phyloP scores from a whole-genome alignment of 106 monocot genomes.

The Dendrobium catenatum region DNA sequence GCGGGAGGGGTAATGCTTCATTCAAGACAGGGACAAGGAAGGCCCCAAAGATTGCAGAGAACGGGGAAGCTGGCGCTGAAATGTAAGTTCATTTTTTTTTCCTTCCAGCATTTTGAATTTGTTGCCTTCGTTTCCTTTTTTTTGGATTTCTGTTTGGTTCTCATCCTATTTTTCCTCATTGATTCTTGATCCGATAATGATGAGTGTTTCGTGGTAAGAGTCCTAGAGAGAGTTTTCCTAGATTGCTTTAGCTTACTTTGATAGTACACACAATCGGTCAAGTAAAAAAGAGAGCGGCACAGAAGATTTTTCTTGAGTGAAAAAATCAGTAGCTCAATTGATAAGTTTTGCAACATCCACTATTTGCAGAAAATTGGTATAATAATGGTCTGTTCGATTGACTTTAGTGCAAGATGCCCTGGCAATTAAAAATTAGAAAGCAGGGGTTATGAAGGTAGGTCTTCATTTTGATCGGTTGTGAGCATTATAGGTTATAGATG shows the following conservation, averaged over 20 bases:
- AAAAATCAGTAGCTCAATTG: too few relatives aligned
- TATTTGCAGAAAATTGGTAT: too few relatives aligned
- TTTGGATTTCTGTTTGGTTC: not conserved
- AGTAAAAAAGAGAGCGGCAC: too few relatives aligned
- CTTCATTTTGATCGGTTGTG: too few relatives aligned
- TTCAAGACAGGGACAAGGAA: slow-evolving; percentile 83
- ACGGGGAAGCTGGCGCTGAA: slow-evolving; percentile 82
- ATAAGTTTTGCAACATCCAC: too few relatives aligned
- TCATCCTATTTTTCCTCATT: not conserved
- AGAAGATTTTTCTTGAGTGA: too few relatives aligned
- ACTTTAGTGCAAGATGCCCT: too few relatives aligned
- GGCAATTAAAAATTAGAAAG: too few relatives aligned
- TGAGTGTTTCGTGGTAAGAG: not conserved
- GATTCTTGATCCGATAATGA: not conserved
- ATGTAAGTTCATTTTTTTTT: slow-evolving; percentile 46
- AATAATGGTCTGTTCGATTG: too few relatives aligned
- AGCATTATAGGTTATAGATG: too few relatives aligned
- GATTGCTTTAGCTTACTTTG: not conserved
- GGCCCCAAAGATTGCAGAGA: slow-evolving; percentile 91
- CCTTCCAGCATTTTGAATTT: not conserved
- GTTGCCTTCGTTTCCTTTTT: not conserved
- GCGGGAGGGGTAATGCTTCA: slow-evolving; percentile 86
- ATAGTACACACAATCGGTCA: too few relatives aligned
- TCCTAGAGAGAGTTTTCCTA: not conserved
- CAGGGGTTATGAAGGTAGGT: too few relatives aligned